Percentiles rank a stretch among this genome's conserved stretches.
Conservation (phyloP, 139 green algal genomes). For the Mesotaenium endlicherianum region DNA sequence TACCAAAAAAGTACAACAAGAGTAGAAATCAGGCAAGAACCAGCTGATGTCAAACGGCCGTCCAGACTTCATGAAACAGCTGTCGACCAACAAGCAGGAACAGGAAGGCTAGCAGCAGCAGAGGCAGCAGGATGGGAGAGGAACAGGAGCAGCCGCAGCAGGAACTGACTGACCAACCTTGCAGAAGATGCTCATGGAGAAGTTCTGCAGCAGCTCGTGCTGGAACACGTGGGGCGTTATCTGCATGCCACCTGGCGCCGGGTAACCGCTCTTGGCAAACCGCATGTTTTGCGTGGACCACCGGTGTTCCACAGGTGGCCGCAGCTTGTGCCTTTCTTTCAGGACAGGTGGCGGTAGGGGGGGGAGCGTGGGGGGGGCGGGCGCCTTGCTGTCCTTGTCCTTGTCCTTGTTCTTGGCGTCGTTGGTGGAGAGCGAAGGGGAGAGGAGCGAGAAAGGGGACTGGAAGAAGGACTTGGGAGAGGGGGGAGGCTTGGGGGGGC, state of each 20-base stretch:
- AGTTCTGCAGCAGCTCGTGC: constrained; percentile 92
- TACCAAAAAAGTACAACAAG: no score
- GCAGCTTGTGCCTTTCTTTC: constrained; percentile 67
- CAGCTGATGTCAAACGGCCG: no score
- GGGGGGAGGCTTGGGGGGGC: not conserved
- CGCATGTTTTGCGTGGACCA: constrained; percentile 53
- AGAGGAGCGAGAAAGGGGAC: not conserved
- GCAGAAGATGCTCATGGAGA: constrained; percentile 92
- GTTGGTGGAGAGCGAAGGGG: not conserved
- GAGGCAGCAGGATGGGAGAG: not conserved
- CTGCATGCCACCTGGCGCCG: not conserved
- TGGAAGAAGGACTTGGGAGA: constrained; percentile 8
- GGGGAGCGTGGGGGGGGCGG: not conserved
- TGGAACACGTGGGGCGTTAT: constrained; percentile 72
- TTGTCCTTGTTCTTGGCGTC: not conserved
- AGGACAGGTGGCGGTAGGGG: constrained; percentile 7
- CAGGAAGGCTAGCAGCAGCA: not conserved
- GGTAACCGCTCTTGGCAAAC: not conserved
- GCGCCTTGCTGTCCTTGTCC: not conserved
- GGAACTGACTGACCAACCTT: constrained; percentile 73
- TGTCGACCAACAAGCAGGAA: no score
- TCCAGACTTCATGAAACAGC: no score
- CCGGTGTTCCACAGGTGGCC: constrained; percentile 87
- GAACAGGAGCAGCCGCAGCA: no score
- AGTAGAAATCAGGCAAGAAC: no score